Conservation (phyloP, 108 stramenopile species). For the Cyclotella choctawhatcheeana region DNA sequence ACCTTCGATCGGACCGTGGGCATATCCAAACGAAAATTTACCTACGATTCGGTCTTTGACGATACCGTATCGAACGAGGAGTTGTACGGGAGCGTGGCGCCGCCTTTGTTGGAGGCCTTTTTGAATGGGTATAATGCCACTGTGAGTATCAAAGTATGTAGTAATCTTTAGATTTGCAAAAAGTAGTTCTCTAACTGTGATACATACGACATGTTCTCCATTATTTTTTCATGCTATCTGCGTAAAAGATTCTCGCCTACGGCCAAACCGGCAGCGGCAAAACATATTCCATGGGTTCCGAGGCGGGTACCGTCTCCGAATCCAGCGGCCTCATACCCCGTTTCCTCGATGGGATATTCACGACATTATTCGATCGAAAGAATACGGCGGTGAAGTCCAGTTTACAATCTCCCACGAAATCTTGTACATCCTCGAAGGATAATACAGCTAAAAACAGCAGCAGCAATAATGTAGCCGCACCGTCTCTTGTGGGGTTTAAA, state of each 20-base stretch:
- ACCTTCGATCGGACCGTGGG: conserved; percentile 56
- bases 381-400: conserved; percentile 40
- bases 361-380: conserved; percentile 46
- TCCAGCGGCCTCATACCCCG: conserved; percentile 90
- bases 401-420: conserved; percentile 22
- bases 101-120: conserved; percentile 77
- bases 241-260: conserved; percentile 59
- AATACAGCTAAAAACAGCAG: no score
- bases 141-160: conserved; percentile 19
- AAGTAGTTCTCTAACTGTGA: not conserved
- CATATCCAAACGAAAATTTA: conserved; percentile 70
- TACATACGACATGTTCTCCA: no score
- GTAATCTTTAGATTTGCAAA: not conserved
- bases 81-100: conserved; percentile 75
- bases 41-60: conserved; percentile 86
- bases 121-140: conserved; percentile 94
- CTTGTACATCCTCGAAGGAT: no score
- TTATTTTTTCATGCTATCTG: not conserved
- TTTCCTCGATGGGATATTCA: conserved; percentile 88
- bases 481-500: conserved; percentile 58
- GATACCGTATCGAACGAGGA: conserved; percentile 55
- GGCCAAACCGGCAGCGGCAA: conserved; percentile 69
- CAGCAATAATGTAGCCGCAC: no score
- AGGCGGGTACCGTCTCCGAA: no score
- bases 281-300: conserved; percentile 89